Percentiles rank a stretch among this genome's conserved stretches.
Conservation (phyloP, 805 yeast genomes). For the Pichia heedii region DNA sequence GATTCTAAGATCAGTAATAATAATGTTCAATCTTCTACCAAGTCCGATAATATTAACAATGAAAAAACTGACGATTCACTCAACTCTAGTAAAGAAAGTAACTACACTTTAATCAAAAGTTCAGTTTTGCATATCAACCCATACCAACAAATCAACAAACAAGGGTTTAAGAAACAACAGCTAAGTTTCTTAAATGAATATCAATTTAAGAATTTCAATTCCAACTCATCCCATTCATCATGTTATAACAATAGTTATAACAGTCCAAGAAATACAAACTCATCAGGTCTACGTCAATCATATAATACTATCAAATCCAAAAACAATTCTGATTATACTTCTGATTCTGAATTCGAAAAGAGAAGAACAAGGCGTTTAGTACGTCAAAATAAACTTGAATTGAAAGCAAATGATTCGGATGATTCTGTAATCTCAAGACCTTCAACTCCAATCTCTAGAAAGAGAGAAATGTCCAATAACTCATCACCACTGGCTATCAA, state of each 20-base stretch:
- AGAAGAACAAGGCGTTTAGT: constrained; percentile 53
- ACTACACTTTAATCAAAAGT: not conserved
- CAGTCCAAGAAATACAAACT: not conserved
- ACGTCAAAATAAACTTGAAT: constrained; percentile 19
- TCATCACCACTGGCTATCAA: constrained; percentile 10
- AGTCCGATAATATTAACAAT: not conserved
- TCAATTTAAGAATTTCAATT: constrained; percentile 19
- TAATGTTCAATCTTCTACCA: constrained; percentile 1
- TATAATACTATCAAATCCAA: constrained; percentile 3
- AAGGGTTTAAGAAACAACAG: constrained; percentile 41
- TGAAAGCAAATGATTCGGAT: constrained; percentile 23
- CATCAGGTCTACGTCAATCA: constrained; percentile 2
- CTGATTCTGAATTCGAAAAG: constrained; percentile 33
- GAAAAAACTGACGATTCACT: not conserved
- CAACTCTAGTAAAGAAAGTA: not conserved
- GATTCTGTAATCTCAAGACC: constrained; percentile 22
- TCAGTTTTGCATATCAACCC: constrained; percentile 36
- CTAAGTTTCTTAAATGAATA: constrained; percentile 47
- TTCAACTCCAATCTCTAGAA: constrained; percentile 22
- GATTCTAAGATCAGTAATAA: too few relatives aligned
- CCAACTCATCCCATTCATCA: constrained; percentile 9
- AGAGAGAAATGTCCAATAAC: not conserved
- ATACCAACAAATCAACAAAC: constrained; percentile 35
- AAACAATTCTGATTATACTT: constrained; percentile 19
- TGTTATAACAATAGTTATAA: not conserved